A percentile compares a stretch with the other conserved stretches of the same genome.
Evolutionary conservation across 202 grass and related monocot genomes (phyloP).

Genomic region (Schoenoplectus tabernaemontani): DNA sequence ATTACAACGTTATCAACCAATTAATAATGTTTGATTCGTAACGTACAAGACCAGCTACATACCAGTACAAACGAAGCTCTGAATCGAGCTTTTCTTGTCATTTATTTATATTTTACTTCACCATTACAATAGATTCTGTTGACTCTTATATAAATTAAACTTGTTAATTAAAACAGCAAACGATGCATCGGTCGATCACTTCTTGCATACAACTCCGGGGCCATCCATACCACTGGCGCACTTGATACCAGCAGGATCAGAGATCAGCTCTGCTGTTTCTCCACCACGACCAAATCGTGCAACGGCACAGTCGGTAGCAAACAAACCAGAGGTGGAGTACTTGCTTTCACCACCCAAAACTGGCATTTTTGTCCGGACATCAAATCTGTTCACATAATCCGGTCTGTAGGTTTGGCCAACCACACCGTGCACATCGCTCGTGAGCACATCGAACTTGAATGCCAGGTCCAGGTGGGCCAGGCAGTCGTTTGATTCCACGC

Average conservation of each 20-base stretch:
- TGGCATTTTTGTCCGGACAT: constrained; percentile 45
- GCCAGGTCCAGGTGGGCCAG: constrained; percentile 65
- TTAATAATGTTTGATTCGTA: neutral
- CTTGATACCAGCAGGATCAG: constrained; percentile 9
- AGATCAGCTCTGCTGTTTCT: neutral
- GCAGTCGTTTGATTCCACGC: constrained; percentile 35
- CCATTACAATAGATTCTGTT: neutral
- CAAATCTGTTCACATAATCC: constrained; percentile 64
- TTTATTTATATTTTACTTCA: neutral
- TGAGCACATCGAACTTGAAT: constrained; percentile 55
- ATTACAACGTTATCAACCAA: neutral
- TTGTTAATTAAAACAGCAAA: neutral
- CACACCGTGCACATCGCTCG: constrained; percentile 57
- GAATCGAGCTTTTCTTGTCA: neutral
- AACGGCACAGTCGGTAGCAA: constrained; percentile 45
- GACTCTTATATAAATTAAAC: neutral
- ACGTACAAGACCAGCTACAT: neutral
- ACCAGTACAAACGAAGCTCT: neutral
- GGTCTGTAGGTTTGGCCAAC: constrained; percentile 67
- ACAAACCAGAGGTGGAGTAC: constrained; percentile 35
- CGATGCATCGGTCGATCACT: neutral
- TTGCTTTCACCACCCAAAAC: constrained; percentile 43
- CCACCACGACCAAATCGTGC: constrained; percentile 28
- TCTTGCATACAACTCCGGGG: constrained; percentile 17
- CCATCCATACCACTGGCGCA: constrained; percentile 23